Conservation (phyloP, 1,284 basidiomycete genomes). For the Trichosporon coremiiforme region DNA sequence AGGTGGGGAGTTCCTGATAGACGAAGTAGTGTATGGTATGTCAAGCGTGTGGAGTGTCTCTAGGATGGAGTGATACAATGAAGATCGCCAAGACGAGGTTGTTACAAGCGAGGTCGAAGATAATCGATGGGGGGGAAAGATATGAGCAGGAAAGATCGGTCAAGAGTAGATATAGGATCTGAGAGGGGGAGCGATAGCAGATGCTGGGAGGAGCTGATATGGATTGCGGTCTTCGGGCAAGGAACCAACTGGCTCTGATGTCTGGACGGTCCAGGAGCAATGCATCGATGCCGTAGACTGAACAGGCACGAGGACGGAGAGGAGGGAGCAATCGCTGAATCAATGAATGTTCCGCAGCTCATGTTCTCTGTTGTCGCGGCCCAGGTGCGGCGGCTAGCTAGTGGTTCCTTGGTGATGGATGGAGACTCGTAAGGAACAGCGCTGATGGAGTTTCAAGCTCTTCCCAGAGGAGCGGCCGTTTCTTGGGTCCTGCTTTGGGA, state of each 20-base stretch:
- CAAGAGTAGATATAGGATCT: constrained; percentile 1
- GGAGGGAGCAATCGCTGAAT: constrained; percentile 1
- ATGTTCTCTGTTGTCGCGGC: constrained; percentile 9
- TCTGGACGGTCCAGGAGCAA: not conserved
- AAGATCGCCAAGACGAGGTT: not conserved
- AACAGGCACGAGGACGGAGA: not conserved
- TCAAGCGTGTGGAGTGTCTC: not conserved
- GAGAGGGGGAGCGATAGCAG: not conserved
- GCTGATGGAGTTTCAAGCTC: constrained; percentile 2
- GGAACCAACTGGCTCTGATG: not conserved
- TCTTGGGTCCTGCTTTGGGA: not conserved
- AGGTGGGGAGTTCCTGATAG: not conserved
- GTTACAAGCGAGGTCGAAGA: not conserved
- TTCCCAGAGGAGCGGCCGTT: not conserved
- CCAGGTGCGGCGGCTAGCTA: not conserved
- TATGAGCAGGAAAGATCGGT: not conserved
- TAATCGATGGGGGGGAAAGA: not conserved
- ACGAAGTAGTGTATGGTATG: not conserved
- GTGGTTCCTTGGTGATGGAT: not conserved
- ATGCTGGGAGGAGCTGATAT: constrained; percentile 1
- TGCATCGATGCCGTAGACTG: not conserved
- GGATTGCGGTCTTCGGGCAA: constrained; percentile 4
- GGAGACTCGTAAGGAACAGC: constrained; percentile 7
- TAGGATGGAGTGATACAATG: not conserved
- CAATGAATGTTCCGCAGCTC: not conserved